Evolutionary conservation across 768 basidiomycete species (phyloP), one percentile per base, ranked within the genome.

Genomic region (Multifurca ochricompacta): DNA sequence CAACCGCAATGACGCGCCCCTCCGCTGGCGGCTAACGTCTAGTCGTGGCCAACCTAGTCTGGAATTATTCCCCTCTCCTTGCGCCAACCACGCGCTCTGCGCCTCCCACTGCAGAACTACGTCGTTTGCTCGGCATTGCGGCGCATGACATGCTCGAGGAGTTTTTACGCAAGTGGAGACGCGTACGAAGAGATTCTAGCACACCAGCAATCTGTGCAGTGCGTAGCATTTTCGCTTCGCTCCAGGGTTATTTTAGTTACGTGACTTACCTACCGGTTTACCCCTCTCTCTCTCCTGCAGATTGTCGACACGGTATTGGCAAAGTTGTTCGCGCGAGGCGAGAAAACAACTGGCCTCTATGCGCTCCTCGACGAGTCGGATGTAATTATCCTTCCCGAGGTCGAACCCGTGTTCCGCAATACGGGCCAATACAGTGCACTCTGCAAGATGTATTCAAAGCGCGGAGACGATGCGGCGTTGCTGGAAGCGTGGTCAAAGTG

Each of bases 41-140:
- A 93, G 92, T 93, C 79, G 78, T 78, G 69, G 78, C 75, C 64
- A 90, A 91, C 77, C 74, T 94, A 87, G 88, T 91, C 76, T 78
- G 80, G 75, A 92, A 93, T 66, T 93, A 94, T 68, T 88, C 87
- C 40, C 91, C 92, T 14, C 85, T 93, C 70, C 77, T 95, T 62
- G 69, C 80, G 23, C 87, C 82, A 18, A 75, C 81, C 63, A 82
- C 85, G 3, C 78, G 76, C 25, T 72, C 76, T 19, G 83, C 90
- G 6, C 82, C 85, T 13, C 77, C 85, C 3, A 82, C 90, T 2
- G 76, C 77, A 18, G 86, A 86, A 63, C 73, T 93, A 53, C 73
- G 78, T 44, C 77, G 75, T 53, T 78, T 84, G 37, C 70, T 95
- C 42, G 70, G 74, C 27, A 72, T 72, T 49, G 79, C 84, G 14